Evolutionary conservation across 1,284 basidiomycete species (phyloP), one percentile per base, ranked within the genome.

Genomic region (Fomitopsis betulina): DNA sequence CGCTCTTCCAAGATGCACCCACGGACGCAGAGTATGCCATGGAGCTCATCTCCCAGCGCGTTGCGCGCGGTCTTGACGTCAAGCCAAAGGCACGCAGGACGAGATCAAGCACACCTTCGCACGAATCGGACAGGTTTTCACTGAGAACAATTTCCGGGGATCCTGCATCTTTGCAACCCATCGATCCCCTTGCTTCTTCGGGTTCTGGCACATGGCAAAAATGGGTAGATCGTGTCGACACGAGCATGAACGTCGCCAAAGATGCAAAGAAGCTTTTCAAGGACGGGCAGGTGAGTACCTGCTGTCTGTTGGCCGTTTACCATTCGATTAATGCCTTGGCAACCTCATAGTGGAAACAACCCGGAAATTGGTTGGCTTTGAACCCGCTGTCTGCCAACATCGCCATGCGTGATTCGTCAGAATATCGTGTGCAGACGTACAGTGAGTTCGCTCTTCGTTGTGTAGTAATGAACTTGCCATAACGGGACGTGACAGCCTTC

Each of bases 21-120:
- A 87, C 85, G 5, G 85, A 89, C 65, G 78, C 82, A 1, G 85
- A 89, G 56, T 74, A 84, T 64, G 85, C 87, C 1, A 87, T 88
- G 81, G 79, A 85, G 35, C 66, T 89, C 10, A 87, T 89, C 38
- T 79, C 84, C 1, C 75, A 79, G 58, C 79, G 87, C 3, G 76
- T 87, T 10, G 77, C 81, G 38, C 72, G 76, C 32, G 85, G 86
- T 13, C 72, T 85, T 40, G 67, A 67, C 5, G 60, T 72, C 33
- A 65, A 65, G 53, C 64, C 58, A 30, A 65, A 50, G 45, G 47
- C 17, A 40, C 47, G 49, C 23, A 42, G 32, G 23, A 39, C 21
- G 25, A 33, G 10, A 49, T 23, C 32, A 53, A 15, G 54, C 5
- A 13, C 38, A 10, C 25, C 9, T 23, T 27, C 33, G 32, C 49